phyloP scores from a whole-genome alignment of 306 rosid genomes.

The Cyclanthera cordifolia region DNA sequence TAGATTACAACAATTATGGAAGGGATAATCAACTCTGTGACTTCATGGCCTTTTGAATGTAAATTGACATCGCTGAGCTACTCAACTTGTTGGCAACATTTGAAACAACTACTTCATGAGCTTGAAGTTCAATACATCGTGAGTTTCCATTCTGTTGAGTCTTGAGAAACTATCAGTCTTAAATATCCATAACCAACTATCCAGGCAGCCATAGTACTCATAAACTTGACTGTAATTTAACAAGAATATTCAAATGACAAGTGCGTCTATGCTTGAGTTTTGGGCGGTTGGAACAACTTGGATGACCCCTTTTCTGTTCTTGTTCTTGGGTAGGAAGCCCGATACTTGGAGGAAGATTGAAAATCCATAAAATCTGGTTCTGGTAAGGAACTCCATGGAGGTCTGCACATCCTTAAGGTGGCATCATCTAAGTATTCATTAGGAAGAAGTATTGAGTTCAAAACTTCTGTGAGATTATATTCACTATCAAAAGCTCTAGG shows the following conservation, averaged over 20 bases:
- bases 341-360: too few species aligned
- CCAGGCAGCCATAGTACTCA: not conserved
- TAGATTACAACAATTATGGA: too few species aligned
- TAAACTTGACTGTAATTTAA: not conserved
- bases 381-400: not conserved
- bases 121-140: not conserved
- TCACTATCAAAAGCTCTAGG: constrained; percentile 4
- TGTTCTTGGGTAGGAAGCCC: not conserved
- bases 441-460: not conserved
- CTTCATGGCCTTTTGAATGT: too few species aligned
- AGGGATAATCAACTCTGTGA: too few species aligned
- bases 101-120: not conserved
- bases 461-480: constrained; percentile 12
- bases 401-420: constrained; percentile 2
- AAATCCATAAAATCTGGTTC: not conserved
- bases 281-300: not conserved
- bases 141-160: not conserved
- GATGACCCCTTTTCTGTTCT: not conserved
- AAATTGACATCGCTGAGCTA: too few species aligned
- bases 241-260: not conserved
- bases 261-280: not conserved
- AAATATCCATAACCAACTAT: not conserved
- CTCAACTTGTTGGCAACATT: too few species aligned
- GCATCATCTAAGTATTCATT: not conserved
- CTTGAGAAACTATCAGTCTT: not conserved